phyloP scores from a whole-genome alignment of 352 stramenopile genomes.

The Pythium chondricola region DNA sequence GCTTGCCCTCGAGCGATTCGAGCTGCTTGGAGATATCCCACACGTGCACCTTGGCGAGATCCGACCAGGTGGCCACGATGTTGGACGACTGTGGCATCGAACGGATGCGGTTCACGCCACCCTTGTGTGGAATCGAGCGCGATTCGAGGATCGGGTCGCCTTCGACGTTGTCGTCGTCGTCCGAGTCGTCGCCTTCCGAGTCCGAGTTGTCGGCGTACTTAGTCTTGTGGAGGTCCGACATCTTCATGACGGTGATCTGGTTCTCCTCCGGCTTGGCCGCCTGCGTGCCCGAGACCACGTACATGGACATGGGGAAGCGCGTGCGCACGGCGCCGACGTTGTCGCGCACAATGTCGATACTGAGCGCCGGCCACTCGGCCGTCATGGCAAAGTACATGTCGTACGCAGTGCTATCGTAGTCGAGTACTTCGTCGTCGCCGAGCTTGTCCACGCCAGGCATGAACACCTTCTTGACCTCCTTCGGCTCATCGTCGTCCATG shows the following conservation, averaged over 20 bases:
- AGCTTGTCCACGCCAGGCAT: slow-evolving; percentile 90
- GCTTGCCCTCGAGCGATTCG: slow-evolving; percentile 81
- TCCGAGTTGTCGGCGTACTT: slow-evolving; percentile 77
- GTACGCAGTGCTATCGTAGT: slow-evolving; percentile 98
- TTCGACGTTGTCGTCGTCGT: slow-evolving; percentile 93
- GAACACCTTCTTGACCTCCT: slow-evolving; percentile 87
- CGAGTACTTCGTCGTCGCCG: slow-evolving; percentile 91
- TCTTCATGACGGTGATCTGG: slow-evolving; percentile 97
- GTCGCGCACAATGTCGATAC: slow-evolving; percentile 96
- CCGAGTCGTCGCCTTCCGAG: slow-evolving; percentile 59
- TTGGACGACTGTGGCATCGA: slow-evolving; percentile 94
- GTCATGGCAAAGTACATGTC: slow-evolving; percentile 99
- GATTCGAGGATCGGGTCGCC: slow-evolving; percentile 95
- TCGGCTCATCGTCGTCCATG: slow-evolving; percentile 42
- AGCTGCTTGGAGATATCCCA: slow-evolving; percentile 93
- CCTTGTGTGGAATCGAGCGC: slow-evolving; percentile 92
- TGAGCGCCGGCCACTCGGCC: slow-evolving; percentile 97
- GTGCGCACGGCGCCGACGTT: slow-evolving; percentile 90
- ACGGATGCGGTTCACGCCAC: slow-evolving; percentile 94
- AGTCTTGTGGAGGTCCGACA: slow-evolving; percentile 95
- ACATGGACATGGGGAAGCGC: slow-evolving; percentile 95
- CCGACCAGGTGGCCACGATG: slow-evolving; percentile 97
- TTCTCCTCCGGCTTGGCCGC: slow-evolving; percentile 91
- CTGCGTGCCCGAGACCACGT: slow-evolving; percentile 95
- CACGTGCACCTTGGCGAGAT: slow-evolving; percentile 94